These are phyloP conservation scores for Hirschfeldia incana DNA, from an alignment of 345 rosid species.

Conservation along the genomic window DNA sequence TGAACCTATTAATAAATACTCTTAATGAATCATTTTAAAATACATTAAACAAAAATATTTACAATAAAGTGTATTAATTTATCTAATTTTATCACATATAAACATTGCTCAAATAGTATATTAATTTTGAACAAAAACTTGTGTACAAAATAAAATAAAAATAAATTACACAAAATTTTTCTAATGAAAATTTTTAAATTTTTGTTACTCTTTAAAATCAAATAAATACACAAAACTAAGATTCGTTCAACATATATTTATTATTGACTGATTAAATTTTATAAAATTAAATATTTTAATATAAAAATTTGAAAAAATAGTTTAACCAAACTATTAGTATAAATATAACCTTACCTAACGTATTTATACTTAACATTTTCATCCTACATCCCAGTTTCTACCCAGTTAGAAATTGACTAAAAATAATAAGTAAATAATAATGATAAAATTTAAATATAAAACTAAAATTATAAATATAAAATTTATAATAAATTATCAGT, in stretches of 20 bases:
- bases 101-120: neutral
- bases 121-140: neutral
- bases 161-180: neutral
- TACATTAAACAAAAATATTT: too few species aligned
- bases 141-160: too few species aligned
- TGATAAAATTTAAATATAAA: neutral
- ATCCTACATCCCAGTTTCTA: neutral
- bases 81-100: too few species aligned
- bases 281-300: too few species aligned
- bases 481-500: neutral
- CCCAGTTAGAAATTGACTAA: neutral
- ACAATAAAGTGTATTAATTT: too few species aligned
- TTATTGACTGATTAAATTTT: too few species aligned
- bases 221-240: too few species aligned
- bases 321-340: neutral
- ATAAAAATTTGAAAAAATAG: neutral
- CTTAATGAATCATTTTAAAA: too few species aligned
- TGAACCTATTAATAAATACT: too few species aligned
- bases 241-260: too few species aligned
- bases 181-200: too few species aligned
- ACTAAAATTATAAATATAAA: too few species aligned
- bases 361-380: neutral
- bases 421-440: neutral
- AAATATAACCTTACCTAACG: neutral
- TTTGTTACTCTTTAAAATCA: neutral